These are phyloP conservation scores for Cajanus cajan DNA, from an alignment of 306 rosid genomes.

Conservation along the genomic window DNA sequence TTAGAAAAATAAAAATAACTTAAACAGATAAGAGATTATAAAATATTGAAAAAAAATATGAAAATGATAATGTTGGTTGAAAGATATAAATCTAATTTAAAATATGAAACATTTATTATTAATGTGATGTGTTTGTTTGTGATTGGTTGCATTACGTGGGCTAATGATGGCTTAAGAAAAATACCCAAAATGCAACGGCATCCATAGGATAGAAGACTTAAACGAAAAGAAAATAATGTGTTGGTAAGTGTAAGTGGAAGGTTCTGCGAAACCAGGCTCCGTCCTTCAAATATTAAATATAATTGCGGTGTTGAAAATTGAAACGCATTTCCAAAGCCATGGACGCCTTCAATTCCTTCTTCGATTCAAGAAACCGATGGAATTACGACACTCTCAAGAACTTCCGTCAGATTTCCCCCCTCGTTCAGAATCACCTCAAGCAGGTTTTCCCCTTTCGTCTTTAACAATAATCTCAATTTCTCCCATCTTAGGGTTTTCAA, in stretches of 20 bases:
- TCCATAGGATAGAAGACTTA: background rate
- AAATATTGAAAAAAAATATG: too few species aligned
- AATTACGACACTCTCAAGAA: conserved; percentile 74
- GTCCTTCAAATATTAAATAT: background rate
- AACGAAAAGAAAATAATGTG: background rate
- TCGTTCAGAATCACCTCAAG: conserved; percentile 78
- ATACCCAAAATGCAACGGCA: background rate
- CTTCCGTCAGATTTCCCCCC: conserved; percentile 74
- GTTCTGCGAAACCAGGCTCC: too few species aligned
- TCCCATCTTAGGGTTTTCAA: background rate
- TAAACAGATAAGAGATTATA: too few species aligned
- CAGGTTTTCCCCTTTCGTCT: conserved; percentile 21
- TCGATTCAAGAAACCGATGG: conserved; percentile 66
- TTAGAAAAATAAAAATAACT: too few species aligned
- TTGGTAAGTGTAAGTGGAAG: too few species aligned
- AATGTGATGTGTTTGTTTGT: conserved; percentile 23
- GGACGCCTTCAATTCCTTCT: conserved; percentile 73
- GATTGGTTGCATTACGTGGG: conserved; percentile 36
- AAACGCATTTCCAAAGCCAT: conserved; percentile 34
- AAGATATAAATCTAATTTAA: too few species aligned
- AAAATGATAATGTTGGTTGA: too few species aligned
- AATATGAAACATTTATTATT: too few species aligned
- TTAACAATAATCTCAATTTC: too few species aligned
- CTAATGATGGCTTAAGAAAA: too few species aligned
- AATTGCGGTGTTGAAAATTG: background rate